Evolutionary conservation across 805 yeast genomes (phyloP).

Genomic region (Hanseniaspora clermontiae): DNA sequence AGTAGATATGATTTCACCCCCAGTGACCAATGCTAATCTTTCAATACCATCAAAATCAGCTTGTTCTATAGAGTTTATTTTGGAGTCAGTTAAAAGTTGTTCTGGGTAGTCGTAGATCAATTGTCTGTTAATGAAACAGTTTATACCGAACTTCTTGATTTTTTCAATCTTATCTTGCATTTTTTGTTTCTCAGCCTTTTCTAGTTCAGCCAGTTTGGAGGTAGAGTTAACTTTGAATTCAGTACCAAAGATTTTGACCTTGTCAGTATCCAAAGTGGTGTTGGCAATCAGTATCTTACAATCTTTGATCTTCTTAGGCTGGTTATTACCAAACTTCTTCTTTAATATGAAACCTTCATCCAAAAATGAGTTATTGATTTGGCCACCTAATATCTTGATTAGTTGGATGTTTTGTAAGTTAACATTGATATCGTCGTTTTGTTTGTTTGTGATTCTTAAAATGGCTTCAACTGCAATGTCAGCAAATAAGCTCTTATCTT

Average conservation of each 20-base stretch:
- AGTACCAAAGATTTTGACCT: constrained; percentile 94
- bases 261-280: constrained; percentile 93
- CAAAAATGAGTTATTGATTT: constrained; percentile 75
- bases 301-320: constrained; percentile 71
- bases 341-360: constrained; percentile 92
- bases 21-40: constrained; percentile 89
- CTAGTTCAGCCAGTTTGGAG: constrained; percentile 82
- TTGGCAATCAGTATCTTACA: constrained; percentile 86
- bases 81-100: constrained; percentile 76
- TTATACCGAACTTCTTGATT: constrained; percentile 74
- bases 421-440: background rate
- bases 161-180: constrained; percentile 83
- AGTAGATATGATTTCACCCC: constrained; percentile 95
- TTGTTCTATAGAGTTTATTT: constrained; percentile 87
- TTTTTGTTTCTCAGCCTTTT: constrained; percentile 84
- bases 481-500: constrained; percentile 82
- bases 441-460: constrained; percentile 57
- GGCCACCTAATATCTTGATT: constrained; percentile 87
- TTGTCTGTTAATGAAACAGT: constrained; percentile 89
- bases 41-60: constrained; percentile 98
- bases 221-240: constrained; percentile 94
- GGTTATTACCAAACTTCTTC: constrained; percentile 87
- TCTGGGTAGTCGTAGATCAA: constrained; percentile 97
- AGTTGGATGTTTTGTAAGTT: constrained; percentile 86
- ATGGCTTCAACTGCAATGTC: constrained; percentile 90